Conservation (phyloP, 1,284 basidiomycete species). For the Pterulicium gracile region DNA sequence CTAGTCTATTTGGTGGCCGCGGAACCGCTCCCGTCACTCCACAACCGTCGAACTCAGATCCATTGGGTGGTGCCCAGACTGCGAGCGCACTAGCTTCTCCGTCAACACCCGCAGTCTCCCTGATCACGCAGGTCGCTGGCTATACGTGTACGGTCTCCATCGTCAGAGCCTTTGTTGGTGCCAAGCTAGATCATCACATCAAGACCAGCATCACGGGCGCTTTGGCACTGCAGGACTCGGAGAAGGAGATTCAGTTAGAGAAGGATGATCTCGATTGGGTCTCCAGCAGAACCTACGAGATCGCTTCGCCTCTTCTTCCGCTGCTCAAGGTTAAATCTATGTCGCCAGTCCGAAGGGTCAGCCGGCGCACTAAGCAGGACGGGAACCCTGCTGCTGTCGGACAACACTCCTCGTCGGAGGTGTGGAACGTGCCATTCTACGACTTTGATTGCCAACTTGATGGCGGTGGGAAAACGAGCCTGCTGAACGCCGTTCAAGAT, state of each 20-base stretch:
- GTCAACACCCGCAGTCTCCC: neutral
- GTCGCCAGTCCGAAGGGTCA: neutral
- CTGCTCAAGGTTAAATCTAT: neutral
- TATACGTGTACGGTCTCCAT: neutral
- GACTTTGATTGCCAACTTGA: neutral
- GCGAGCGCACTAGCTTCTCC: neutral
- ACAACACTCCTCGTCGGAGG: neutral
- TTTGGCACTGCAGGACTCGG: no score
- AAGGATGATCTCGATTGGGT: neutral
- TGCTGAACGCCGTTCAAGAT: neutral
- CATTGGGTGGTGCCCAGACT: neutral
- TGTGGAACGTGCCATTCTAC: neutral
- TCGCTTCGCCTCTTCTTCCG: neutral
- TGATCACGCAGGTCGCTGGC: neutral
- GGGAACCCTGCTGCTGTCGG: neutral
- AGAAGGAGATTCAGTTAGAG: neutral
- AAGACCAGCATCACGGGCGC: neutral
- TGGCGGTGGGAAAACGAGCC: neutral
- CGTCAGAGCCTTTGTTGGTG: neutral
- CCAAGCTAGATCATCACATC: neutral
- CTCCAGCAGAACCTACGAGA: neutral
- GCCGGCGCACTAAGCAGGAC: neutral
- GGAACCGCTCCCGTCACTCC: neutral
- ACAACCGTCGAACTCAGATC: neutral
- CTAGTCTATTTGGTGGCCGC: neutral